Evolutionary conservation across 345 rosid genomes (phyloP), one percentile per base, ranked within the genome.

Genomic region (Lumnitzera racemosa): DNA sequence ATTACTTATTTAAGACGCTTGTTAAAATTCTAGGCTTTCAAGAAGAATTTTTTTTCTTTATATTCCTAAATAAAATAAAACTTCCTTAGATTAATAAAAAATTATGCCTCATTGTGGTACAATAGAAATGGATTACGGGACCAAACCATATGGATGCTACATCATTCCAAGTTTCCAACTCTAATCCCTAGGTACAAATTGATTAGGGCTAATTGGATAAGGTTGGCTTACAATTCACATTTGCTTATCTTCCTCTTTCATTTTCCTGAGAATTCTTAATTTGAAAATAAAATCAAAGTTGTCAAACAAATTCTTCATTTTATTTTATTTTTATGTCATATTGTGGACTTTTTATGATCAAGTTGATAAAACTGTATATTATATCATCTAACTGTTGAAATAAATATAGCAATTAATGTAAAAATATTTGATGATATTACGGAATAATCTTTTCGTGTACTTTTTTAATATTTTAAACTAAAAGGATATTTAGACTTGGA

Each of bases 101-200:
- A 52, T 6, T 17, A 15, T 36, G 10, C 10, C 43, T 36, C 43
- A 36, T 36, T 36, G 5, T 5, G 10, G 9, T 36, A 15, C 13
- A 25, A 8, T 27, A 13, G 55, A 15, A 15, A 52, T 16, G 20
- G 17, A 15, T 52, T 17, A 24, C 5, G 52, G 24, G 58, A 24
- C 27, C 5, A 15, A 58, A 60, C 23, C 68, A 55, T 51, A 48
- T 65, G 64, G 43, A 41, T 24, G 49, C 53, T 46, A 15, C 13
- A 24, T 11, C 57, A 25, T n/a, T 16, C 61, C 36, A 43, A 58
- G 64, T 54, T n/a, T 16, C 61, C 36, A 43, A 58, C 67, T 54
- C 71, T 53, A 62, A 79, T 79, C 80, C 83, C 83, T 2, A 72
- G 15, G 61, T 23, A 29, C 31, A 56, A 51, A 24, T 50, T 46